Conservation (phyloP, 257 asterid species). For the Cruciata laevipes region DNA sequence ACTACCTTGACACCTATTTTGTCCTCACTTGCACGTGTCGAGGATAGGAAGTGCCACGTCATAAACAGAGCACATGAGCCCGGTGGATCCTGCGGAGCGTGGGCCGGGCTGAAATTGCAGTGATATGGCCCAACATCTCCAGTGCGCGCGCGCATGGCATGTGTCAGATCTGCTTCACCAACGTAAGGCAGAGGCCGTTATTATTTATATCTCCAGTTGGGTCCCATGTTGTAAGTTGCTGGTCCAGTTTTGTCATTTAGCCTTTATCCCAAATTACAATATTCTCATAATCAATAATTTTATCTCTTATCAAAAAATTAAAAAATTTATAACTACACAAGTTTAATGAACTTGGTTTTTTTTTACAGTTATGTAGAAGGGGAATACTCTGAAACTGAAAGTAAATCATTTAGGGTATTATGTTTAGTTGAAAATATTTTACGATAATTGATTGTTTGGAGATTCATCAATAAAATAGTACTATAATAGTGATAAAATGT, state of each 20-base stretch:
- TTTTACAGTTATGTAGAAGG: no score
- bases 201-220: background rate
- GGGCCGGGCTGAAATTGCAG: constrained; percentile 3
- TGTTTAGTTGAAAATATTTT: no score
- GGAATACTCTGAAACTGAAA: no score
- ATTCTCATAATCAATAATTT: background rate
- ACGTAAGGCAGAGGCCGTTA: background rate
- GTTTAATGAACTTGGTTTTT: no score
- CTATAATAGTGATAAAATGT: no score
- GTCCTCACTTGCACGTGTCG: background rate
- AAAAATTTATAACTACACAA: no score
- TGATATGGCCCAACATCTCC: background rate
- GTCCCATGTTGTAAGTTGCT: background rate
- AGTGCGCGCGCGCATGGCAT: background rate
- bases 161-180: background rate
- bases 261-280: background rate
- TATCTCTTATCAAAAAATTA: no score
- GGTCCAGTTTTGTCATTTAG: background rate
- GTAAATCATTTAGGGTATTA: no score
- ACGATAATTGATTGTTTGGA: no score
- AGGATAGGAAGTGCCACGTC: background rate
- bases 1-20: background rate
- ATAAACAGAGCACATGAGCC: background rate
- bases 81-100: background rate
- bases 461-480: no score